Evolutionary conservation across 2,329 filamentous ascomycete genomes (phyloP).

Genomic region (Apiospora hydei): DNA sequence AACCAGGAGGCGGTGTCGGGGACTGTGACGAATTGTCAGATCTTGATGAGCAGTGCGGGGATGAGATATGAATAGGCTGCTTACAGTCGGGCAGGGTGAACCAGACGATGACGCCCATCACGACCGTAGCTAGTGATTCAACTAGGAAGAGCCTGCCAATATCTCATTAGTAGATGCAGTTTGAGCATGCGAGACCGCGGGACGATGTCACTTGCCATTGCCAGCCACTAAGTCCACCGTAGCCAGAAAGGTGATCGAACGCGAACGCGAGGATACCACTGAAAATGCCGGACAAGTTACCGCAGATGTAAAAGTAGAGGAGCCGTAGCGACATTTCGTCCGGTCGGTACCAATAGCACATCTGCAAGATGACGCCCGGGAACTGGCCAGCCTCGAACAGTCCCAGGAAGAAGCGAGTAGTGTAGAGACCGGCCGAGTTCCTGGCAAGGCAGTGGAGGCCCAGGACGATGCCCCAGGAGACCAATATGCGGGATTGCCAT

Average conservation of each 20-base stretch:
- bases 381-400: conserved; percentile 40
- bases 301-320: conserved; percentile 33
- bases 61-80: no score
- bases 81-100: conserved; percentile 62
- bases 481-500: conserved; percentile 51
- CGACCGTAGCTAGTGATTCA: conserved; percentile 56
- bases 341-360: conserved; percentile 42
- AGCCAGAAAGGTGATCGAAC: conserved; percentile 38
- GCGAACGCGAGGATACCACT: conserved; percentile 35
- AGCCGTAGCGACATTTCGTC: conserved; percentile 40
- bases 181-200: not conserved
- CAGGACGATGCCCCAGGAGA: conserved; percentile 47
- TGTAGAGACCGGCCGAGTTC: conserved; percentile 38
- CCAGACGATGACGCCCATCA: conserved; percentile 55
- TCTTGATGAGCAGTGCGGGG: no score
- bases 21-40: no score
- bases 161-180: not conserved
- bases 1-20: conserved; percentile 41
- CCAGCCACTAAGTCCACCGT: conserved; percentile 40
- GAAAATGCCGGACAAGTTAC: conserved; percentile 41
- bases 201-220: conserved; percentile 35
- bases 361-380: conserved; percentile 38
- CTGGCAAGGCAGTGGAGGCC: conserved; percentile 45
- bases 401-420: conserved; percentile 40
- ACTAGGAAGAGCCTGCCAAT: conserved; percentile 47